A percentile compares a stretch with the other conserved stretches of the same genome.
Conservation (phyloP, 2,329 filamentous ascomycete species). For the Alternaria ventricosa region DNA sequence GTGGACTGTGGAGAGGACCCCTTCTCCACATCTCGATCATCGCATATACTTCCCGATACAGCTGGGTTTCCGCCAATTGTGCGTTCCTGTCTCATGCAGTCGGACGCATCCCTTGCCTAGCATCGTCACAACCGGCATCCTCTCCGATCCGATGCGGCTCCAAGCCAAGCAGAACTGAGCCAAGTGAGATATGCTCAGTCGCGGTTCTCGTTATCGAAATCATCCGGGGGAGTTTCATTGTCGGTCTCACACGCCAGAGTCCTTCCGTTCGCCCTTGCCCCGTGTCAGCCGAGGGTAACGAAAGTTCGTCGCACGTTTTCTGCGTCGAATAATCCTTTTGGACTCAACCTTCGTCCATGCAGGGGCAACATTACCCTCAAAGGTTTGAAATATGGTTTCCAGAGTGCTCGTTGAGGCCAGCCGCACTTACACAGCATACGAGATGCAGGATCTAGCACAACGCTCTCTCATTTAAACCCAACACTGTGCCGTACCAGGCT, state of each 20-base stretch:
- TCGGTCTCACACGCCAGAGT: not conserved
- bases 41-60: conserved; percentile 1
- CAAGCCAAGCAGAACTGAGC: not conserved
- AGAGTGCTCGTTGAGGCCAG: conserved; percentile 16
- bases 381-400: conserved; percentile 1
- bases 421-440: conserved; percentile 13
- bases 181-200: not conserved
- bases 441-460: conserved; percentile 24
- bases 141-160: conserved; percentile 14
- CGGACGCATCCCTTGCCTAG: not conserved
- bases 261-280: conserved; percentile 2
- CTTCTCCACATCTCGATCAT: conserved; percentile 5
- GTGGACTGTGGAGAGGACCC: conserved; percentile 7
- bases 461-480: conserved; percentile 25
- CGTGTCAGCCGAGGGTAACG: not conserved
- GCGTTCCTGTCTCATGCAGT: not conserved
- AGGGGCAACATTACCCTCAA: conserved; percentile 1
- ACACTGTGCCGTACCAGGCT: conserved; percentile 24
- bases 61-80: not conserved
- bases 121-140: not conserved
- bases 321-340: not conserved
- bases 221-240: not conserved
- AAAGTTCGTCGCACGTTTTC: conserved; percentile 6
- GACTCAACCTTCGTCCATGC: conserved; percentile 4
- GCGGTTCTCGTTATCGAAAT: not conserved